phyloP scores from a whole-genome alignment of 495 filamentous ascomycete species.

The Sporormia fimetaria region DNA sequence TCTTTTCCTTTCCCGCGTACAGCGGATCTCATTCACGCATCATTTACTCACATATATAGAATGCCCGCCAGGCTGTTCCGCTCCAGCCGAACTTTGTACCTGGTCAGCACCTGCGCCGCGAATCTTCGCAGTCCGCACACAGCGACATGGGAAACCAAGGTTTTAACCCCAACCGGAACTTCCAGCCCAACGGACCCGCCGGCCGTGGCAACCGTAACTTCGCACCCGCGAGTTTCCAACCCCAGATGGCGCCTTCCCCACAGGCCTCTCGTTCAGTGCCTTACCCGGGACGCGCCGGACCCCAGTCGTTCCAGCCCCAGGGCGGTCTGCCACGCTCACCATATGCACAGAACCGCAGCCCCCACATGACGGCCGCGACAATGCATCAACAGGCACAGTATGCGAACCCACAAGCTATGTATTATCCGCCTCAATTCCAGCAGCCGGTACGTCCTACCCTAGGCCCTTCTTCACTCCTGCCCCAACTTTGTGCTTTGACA shows the following conservation, averaged over 20 bases:
- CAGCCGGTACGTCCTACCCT: constrained; percentile 22
- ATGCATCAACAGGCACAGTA: constrained; percentile 39
- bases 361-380: constrained; percentile 50
- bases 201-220: constrained; percentile 54
- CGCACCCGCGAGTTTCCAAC: constrained; percentile 39
- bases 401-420: constrained; percentile 25
- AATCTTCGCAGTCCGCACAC: constrained; percentile 70
- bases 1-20: not conserved
- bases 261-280: constrained; percentile 44
- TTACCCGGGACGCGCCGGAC: constrained; percentile 52
- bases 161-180: constrained; percentile 32
- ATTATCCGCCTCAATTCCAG: constrained; percentile 35
- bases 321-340: constrained; percentile 54
- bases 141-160: constrained; percentile 59
- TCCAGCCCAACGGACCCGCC: constrained; percentile 36
- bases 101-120: constrained; percentile 61
- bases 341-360: constrained; percentile 55
- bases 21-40: not conserved
- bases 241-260: constrained; percentile 56
- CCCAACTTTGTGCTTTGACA: too few species aligned
- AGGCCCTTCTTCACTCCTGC: too few species aligned
- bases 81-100: constrained; percentile 50
- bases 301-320: constrained; percentile 51
- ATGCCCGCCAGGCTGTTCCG: constrained; percentile 46
- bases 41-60: constrained; percentile 25